phyloP scores from a whole-genome alignment of 2,329 filamentous ascomycete species.

The Ambrosiella beaveri region DNA sequence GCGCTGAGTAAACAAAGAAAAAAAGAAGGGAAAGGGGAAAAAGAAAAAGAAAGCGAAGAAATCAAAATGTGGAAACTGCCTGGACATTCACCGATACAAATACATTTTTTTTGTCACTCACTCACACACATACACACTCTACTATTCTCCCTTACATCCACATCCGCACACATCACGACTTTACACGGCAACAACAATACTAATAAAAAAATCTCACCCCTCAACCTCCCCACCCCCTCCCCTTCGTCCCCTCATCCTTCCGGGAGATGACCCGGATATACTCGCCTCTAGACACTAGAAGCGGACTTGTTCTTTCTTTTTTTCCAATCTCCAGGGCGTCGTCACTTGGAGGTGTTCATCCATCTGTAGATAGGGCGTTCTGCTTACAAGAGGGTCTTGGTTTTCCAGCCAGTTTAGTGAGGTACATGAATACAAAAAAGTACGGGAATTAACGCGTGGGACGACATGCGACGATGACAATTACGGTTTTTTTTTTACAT shows the following conservation, averaged over 20 bases:
- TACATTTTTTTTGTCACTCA: neutral
- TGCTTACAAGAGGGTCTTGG: too few species aligned
- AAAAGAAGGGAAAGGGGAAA: constrained; percentile 1
- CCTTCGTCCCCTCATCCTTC: neutral
- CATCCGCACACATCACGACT: too few species aligned
- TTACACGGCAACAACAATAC: neutral
- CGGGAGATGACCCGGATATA: neutral
- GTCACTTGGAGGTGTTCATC: too few species aligned
- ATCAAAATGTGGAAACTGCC: neutral
- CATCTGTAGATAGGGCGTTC: too few species aligned
- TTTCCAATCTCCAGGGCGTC: too few species aligned
- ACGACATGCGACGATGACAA: too few species aligned
- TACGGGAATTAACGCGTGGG: too few species aligned
- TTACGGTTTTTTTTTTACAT: too few species aligned
- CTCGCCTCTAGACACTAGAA: neutral
- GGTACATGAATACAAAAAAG: too few species aligned
- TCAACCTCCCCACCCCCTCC: neutral
- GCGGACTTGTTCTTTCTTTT: neutral
- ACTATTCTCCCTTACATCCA: too few species aligned
- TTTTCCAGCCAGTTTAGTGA: too few species aligned
- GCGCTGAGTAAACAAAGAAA: constrained; percentile 3
- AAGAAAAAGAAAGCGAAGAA: constrained; percentile 5
- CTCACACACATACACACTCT: too few species aligned
- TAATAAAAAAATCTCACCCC: neutral
- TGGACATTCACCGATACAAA: neutral